Evolutionary conservation across 2,329 filamentous ascomycete species (phyloP).

Genomic region (Plectosphaerella plurivora): DNA sequence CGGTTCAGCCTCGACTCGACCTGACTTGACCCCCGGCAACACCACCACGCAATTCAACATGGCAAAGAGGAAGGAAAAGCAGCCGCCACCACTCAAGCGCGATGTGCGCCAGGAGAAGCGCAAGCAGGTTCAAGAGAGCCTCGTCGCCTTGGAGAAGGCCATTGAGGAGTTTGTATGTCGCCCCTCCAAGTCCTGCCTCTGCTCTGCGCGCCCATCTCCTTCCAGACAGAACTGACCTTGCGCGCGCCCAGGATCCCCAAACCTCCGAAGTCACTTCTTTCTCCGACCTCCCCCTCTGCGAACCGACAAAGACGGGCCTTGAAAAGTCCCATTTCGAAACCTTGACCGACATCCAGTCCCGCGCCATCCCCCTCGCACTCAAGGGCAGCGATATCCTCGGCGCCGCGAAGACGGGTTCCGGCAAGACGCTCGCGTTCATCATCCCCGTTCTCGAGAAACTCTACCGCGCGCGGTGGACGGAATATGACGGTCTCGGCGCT

Average conservation of each 20-base stretch:
- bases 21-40: neutral
- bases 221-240: neutral
- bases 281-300: constrained; percentile 78
- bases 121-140: constrained; percentile 34
- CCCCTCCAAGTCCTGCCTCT: neutral
- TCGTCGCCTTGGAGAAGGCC: constrained; percentile 31
- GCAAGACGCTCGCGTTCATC: constrained; percentile 91
- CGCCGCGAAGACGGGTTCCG: constrained; percentile 91
- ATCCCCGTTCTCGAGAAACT: constrained; percentile 90
- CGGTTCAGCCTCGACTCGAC: neutral
- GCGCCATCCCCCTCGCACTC: constrained; percentile 82
- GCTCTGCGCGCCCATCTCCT: too few relatives aligned
- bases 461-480: constrained; percentile 83
- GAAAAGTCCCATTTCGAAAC: constrained; percentile 83
- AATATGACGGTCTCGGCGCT: constrained; percentile 85
- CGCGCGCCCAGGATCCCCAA: constrained; percentile 51
- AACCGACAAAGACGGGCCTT: constrained; percentile 73
- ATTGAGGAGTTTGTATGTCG: constrained; percentile 34
- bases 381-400: constrained; percentile 86
- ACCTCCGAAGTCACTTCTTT: constrained; percentile 62
- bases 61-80: constrained; percentile 18
- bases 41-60: too few relatives aligned
- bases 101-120: constrained; percentile 17
- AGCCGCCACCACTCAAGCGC: constrained; percentile 28
- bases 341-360: constrained; percentile 86